Base-by-base conservation (phyloP, 331 rosid genomes). In the Stylosanthes scabra region DNA sequence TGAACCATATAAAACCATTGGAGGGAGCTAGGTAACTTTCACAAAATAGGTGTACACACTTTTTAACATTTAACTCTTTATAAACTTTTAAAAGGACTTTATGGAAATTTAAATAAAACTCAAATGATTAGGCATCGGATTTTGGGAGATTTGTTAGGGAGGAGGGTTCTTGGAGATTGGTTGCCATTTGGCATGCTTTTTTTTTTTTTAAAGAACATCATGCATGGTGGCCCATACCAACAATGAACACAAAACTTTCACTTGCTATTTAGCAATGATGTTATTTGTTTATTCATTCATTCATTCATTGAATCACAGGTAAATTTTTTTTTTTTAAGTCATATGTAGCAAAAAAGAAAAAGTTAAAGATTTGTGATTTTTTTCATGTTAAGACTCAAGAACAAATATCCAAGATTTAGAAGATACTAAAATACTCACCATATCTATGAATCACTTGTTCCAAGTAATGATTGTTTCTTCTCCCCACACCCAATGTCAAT, bases 81-180 rank as follows among this genome's bases (percentile, higher is more conserved):
- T 41, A 52, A 75, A 61, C 66, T 58, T 50, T 61, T 37, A 47
- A 58, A 41, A 31, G 37, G 11, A 83, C 78, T 75, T 70, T 60
- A 75, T 75, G 11, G 5, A 50, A 65, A n/a, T 56, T 74, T 76
- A 71, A 85, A 78, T 66, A 80, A 77, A 78, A 63, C 49, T 62
- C 59, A 70, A 88, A 84, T 84, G 91, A 90, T 90, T 83, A 78
- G 80, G 80, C 83, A 76, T 84, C 77, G 47, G 93, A 86, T 85
- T 90, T 87, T 85, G 90, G 74, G 84, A 80, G 89, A 86, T 91
- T 81, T 82, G 57, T 63, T 65, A 71, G 81, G 86, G 81, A 75
- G 80, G 75, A 49, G 80, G 76, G 63, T 73, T 81, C 39, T 65
- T 65, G 65, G 61, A 57, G 69, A 49, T 71, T 56, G 70, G 61